These are phyloP conservation scores for Russula sp. DNA, from an alignment of 768 basidiomycete species.

Conservation along the genomic window DNA sequence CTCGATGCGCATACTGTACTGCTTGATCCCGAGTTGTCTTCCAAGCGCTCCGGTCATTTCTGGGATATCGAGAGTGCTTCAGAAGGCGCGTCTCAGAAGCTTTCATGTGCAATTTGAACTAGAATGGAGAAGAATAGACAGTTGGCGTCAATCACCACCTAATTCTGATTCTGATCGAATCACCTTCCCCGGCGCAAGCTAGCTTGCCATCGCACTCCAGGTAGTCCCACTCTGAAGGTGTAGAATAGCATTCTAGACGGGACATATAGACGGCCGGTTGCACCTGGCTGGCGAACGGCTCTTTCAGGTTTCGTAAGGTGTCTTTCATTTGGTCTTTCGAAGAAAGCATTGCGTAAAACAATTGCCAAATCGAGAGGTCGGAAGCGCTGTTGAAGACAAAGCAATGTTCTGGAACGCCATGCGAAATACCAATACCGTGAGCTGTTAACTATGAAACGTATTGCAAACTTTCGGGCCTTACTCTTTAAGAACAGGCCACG, in stretches of 20 bases:
- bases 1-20: too few relatives aligned
- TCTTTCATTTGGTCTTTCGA: too few relatives aligned
- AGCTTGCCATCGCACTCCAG: background rate
- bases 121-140: background rate
- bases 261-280: background rate
- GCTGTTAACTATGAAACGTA: background rate
- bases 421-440: background rate
- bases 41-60: background rate
- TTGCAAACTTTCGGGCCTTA: background rate
- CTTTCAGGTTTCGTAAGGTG: background rate
- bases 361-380: background rate
- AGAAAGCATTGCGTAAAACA: background rate
- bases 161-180: conserved; percentile 25
- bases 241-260: background rate
- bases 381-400: background rate
- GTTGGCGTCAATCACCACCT: conserved; percentile 10
- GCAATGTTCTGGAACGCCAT: background rate
- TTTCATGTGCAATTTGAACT: conserved; percentile 1
- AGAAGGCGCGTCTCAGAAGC: background rate
- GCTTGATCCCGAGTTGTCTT: background rate
- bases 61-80: conserved; percentile 1
- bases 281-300: background rate
- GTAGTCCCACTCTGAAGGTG: background rate
- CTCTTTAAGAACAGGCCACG: background rate
- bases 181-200: conserved; percentile 12